A percentile compares a stretch with the other conserved stretches of the same genome.
Evolutionary conservation across 805 yeast genomes (phyloP).

Genomic region (Metschnikowia santaceciliae): DNA sequence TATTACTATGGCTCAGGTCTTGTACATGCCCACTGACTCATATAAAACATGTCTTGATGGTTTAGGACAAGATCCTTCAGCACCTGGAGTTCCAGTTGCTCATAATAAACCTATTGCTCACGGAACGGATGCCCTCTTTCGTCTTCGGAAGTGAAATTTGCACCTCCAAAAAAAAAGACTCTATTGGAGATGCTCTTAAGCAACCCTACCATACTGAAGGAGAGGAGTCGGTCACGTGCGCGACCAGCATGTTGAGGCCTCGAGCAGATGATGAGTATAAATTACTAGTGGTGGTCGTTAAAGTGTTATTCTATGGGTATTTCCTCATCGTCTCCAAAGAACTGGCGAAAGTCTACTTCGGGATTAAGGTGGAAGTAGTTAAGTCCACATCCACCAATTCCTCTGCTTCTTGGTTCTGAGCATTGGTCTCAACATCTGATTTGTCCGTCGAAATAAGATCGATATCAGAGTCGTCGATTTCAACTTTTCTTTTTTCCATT

Average conservation of each 20-base stretch:
- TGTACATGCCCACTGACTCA: no score
- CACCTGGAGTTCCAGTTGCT: no score
- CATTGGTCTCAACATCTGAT: conserved; percentile 31
- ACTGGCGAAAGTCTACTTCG: conserved; percentile 79
- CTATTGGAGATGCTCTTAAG: conserved; percentile 54
- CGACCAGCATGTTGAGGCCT: no score
- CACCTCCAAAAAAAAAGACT: conserved; percentile 34
- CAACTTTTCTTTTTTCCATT: conserved; percentile 52
- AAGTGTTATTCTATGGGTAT: no score
- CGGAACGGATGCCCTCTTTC: conserved; percentile 26
- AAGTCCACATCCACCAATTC: conserved; percentile 84
- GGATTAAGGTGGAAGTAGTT: conserved; percentile 88
- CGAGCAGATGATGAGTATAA: no score
- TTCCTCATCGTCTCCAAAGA: conserved; percentile 65
- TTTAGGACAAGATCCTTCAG: no score
- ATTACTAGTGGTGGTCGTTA: no score
- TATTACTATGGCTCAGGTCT: no score
- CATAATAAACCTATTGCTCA: neutral
- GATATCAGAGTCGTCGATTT: conserved; percentile 58
- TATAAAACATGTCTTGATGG: conserved; percentile 24
- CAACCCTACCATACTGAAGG: conserved; percentile 52
- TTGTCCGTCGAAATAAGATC: conserved; percentile 57
- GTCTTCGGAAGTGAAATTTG: conserved; percentile 7
- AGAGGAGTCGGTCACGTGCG: conserved; percentile 21
- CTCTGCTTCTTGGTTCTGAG: conserved; percentile 40